Percentiles rank a stretch among this genome's conserved stretches.
These are phyloP conservation scores for Fistulifera solaris DNA, from an alignment of 108 stramenopile genomes.

Conservation along the genomic window DNA sequence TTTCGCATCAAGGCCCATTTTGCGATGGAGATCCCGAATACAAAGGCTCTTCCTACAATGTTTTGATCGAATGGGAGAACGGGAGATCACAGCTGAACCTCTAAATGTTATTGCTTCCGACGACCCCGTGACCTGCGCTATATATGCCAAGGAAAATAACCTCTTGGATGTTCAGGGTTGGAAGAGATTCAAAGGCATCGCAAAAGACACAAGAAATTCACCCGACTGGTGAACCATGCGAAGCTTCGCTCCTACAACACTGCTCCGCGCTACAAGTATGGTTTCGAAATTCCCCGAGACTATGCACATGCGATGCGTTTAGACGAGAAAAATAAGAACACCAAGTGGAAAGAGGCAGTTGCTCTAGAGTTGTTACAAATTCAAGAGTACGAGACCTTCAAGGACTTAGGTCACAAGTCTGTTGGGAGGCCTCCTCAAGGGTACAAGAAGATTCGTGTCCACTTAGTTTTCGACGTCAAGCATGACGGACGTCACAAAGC, in stretches of 20 bases:
- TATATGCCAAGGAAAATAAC: constrained; percentile 22
- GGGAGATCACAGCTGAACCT: constrained; percentile 22
- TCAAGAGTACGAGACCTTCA: constrained; percentile 19
- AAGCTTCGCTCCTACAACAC: constrained; percentile 3
- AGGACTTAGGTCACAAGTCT: constrained; percentile 8
- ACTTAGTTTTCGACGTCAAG: constrained; percentile 31
- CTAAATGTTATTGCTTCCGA: constrained; percentile 9
- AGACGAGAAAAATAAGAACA: constrained; percentile 16
- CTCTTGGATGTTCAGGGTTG: constrained; percentile 26
- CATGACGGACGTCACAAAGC: constrained; percentile 27
- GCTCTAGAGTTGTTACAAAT: constrained; percentile 15
- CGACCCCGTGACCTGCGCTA: constrained; percentile 27
- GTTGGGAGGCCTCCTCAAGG: background rate
- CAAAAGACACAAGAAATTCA: constrained; percentile 6
- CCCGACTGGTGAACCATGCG: constrained; percentile 1
- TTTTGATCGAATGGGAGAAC: constrained; percentile 23
- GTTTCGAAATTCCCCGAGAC: constrained; percentile 16
- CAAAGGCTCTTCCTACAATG: constrained; percentile 24
- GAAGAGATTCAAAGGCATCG: constrained; percentile 19
- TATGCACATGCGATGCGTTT: constrained; percentile 10
- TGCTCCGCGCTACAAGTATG: constrained; percentile 14
- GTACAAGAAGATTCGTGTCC: constrained; percentile 24
- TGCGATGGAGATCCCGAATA: constrained; percentile 6
- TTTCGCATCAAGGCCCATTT: constrained; percentile 14
- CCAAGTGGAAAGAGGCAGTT: constrained; percentile 16